Base-by-base conservation (phyloP, 164 flowering plant species). In the Tinospora cordifolia region DNA sequence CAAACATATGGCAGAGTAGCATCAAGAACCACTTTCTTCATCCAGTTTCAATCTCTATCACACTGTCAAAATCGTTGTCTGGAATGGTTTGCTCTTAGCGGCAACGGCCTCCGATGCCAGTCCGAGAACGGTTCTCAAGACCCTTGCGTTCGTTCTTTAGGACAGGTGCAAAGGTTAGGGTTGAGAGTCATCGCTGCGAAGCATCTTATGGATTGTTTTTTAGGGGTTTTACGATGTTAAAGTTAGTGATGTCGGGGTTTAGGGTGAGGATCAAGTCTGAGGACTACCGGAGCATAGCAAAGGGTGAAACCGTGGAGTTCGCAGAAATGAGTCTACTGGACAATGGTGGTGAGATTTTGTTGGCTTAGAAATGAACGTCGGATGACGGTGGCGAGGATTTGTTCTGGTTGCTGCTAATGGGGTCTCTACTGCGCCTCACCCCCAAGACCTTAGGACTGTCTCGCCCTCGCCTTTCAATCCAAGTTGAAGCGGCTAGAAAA, bases 221-320 rank as follows among this genome's bases (percentile, higher is more conserved):
- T 88, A 10, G 99, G 99, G 99, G 4, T 72, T 95, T 39, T 87
- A 86, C 59, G 95, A 89, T 66, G 72, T 74, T 40, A 82, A 82
- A 63, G 82, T 85, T 19, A 73, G 80, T 14, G 86, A 79, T 63
- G 72, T 87, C 10, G 77, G 71, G n/a, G 65, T 88, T 65, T 75
- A n/a, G n/a, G n/a, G n/a, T n/a, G n/a, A n/a, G n/a, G n/a, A n/a
- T n/a, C n/a, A n/a, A n/a, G n/a, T n/a, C n/a, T n/a, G n/a, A n/a
- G n/a, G n/a, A n/a, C n/a, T n/a, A n/a, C n/a, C n/a, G n/a, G n/a
- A n/a, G n/a, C n/a, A n/a, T n/a, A n/a, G n/a, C n/a, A n/a, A n/a
- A n/a, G n/a, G n/a, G n/a, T n/a, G n/a, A n/a, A n/a, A n/a, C n/a
- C n/a, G n/a, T n/a, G n/a, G n/a, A n/a, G n/a, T n/a, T n/a, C n/a